phyloP scores from a whole-genome alignment of 2,329 filamentous ascomycete genomes.

The Torrubiella hemipterigena region DNA sequence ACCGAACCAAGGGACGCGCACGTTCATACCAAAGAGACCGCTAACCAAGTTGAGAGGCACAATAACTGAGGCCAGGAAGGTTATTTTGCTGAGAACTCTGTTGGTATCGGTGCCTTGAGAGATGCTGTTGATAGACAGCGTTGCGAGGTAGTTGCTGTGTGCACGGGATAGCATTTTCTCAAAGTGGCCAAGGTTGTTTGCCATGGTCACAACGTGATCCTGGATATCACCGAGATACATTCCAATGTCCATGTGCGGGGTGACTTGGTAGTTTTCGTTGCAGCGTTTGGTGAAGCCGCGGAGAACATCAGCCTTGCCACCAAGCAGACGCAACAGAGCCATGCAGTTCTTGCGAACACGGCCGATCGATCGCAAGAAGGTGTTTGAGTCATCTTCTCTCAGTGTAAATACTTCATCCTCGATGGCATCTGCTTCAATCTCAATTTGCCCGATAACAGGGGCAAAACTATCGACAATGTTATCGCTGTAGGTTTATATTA shows the following conservation, averaged over 20 bases:
- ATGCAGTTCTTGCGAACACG: conserved; percentile 90
- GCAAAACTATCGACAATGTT: conserved; percentile 96
- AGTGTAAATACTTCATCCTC: conserved; percentile 94
- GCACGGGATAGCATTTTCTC: conserved; percentile 94
- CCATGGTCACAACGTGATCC: conserved; percentile 99
- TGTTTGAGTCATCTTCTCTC: conserved; percentile 77
- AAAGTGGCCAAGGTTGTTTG: conserved; percentile 88
- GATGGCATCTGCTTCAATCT: conserved; percentile 80
- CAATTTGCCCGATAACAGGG: conserved; percentile 76
- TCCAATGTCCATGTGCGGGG: conserved; percentile 90
- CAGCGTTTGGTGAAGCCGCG: conserved; percentile 96
- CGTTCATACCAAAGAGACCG: conserved; percentile 82
- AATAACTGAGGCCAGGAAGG: conserved; percentile 85
- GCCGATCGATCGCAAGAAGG: conserved; percentile 79
- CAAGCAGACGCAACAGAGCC: conserved; percentile 81
- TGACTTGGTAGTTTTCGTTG: conserved; percentile 94
- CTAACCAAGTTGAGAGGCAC: conserved; percentile 91
- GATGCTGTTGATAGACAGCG: conserved; percentile 85
- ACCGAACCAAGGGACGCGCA: conserved; percentile 53
- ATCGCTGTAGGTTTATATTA: conserved; percentile 44
- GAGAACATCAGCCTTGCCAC: conserved; percentile 96
- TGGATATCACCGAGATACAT: conserved; percentile 96
- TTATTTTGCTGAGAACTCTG: conserved; percentile 86
- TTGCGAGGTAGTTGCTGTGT: conserved; percentile 92
- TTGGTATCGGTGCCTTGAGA: conserved; percentile 81